A percentile compares a stretch with the other conserved stretches of the same genome.
These are phyloP conservation scores for Populus simonii DNA, from an alignment of 345 rosid genomes.

Conservation along the genomic window DNA sequence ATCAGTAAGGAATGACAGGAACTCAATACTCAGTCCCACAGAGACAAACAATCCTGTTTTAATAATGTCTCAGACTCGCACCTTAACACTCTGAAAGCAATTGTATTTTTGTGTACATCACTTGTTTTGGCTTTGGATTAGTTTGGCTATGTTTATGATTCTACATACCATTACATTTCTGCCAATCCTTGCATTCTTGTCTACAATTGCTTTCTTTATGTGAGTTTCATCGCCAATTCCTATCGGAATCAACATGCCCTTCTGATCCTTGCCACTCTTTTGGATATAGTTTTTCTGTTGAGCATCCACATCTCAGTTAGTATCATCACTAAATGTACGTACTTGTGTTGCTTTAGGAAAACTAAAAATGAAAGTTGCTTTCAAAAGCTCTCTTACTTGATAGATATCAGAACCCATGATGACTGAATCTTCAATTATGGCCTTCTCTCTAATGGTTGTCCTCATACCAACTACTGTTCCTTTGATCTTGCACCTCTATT, in stretches of 20 bases:
- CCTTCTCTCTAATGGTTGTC: constrained; percentile 60
- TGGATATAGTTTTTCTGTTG: constrained; percentile 28
- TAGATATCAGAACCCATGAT: constrained; percentile 76
- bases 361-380: background rate
- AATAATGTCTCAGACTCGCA: background rate
- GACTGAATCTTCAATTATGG: constrained; percentile 61
- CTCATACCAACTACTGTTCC: constrained; percentile 77
- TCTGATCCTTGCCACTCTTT: constrained; percentile 15
- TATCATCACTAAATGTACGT: background rate
- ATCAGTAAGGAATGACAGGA: background rate
- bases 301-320: constrained; percentile 3
- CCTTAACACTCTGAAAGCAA: background rate
- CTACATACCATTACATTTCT: constrained; percentile 50
- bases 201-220: constrained; percentile 61
- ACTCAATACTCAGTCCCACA: background rate
- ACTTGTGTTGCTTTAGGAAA: background rate
- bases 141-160: background rate
- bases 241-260: constrained; percentile 35
- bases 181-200: constrained; percentile 83
- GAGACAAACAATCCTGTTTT: background rate
- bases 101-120: background rate
- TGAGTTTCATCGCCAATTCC: constrained; percentile 65
- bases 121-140: background rate
- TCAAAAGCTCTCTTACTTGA: constrained; percentile 40
- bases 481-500: constrained; percentile 70